Evolutionary conservation across 306 rosid genomes (phyloP), one percentile per base, ranked within the genome.

Genomic region (Prunus padus): DNA sequence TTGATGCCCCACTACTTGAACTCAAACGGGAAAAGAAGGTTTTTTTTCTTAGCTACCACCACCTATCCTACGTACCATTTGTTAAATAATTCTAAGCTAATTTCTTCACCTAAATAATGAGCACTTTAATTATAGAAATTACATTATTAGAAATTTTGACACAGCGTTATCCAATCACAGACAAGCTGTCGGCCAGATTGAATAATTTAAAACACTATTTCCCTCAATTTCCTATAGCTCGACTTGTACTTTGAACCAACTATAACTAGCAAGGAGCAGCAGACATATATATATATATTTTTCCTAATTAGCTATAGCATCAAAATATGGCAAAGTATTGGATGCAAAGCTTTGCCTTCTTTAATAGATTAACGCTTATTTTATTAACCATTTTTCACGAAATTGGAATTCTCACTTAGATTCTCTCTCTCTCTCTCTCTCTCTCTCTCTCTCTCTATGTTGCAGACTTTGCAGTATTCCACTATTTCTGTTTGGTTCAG

Each of bases 1-100:
- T 77, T 69, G 83, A 74, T 69, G 51, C 82, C 87, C 81, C 84
- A 85, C 87, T 89, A 31, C 23, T 68, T 78, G 77, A 37, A 85
- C 78, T 64, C 55, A 76, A 78, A 71, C 67, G 33, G 33, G 60
- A 67, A 62, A 80, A 70, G 63, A 18, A 28, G 9, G 56, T 76
- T 79, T 65, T 50, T 10, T 57, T 26, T 59, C 59, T 25, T 6
- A 0, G 42, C 42, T 37, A 37, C 42, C 42, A 66, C 49, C 86
- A 83, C 72, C 64, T 5, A 40, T 56, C 65, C 28, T 74, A 49
- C 64, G 74, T 22, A 67, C 61, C 62, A 76, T 75, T 75, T 70
- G 79, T 5, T 77, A 67, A 65, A 66, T 49, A 40, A 54, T 42
- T 61, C 68, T 70, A 65, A 66, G 68, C 59, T 71, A 73, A 71